A percentile compares a stretch with the other conserved stretches of the same genome.
phyloP scores from a whole-genome alignment of 2,329 filamentous ascomycete species.

The Beauveria australis region DNA sequence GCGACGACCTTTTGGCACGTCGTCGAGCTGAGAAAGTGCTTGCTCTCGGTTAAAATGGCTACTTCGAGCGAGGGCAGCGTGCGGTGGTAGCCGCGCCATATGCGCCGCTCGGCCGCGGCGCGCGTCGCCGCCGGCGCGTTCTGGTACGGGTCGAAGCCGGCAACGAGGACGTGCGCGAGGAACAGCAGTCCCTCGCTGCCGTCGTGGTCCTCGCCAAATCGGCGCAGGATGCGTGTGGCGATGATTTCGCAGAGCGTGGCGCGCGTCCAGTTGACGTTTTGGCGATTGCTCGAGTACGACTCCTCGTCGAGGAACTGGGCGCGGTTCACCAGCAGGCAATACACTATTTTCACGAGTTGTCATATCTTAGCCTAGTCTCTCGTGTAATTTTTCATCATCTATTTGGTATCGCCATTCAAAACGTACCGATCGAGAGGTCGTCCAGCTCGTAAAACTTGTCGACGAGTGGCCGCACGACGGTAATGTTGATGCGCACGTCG shows the following conservation, averaged over 20 bases:
- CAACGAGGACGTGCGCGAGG: slow-evolving; percentile 71
- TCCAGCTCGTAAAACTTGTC: slow-evolving; percentile 72
- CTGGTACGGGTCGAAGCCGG: slow-evolving; percentile 79
- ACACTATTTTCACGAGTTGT: slow-evolving; percentile 41
- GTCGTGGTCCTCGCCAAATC: slow-evolving; percentile 70
- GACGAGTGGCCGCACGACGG: slow-evolving; percentile 73
- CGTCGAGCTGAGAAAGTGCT: slow-evolving; percentile 66
- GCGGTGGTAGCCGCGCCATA: slow-evolving; percentile 41
- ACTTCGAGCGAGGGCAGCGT: slow-evolving; percentile 73
- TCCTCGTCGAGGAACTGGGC: slow-evolving; percentile 74
- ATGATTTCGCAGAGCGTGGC: slow-evolving; percentile 75
- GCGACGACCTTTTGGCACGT: slow-evolving; percentile 76
- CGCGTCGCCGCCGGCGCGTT: slow-evolving; percentile 64
- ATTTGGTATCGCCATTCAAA: background rate
- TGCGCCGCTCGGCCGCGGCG: slow-evolving; percentile 44
- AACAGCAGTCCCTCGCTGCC: slow-evolving; percentile 63
- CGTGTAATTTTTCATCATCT: background rate
- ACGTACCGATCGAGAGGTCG: slow-evolving; percentile 66
- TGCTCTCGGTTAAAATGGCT: slow-evolving; percentile 75
- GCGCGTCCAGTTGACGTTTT: slow-evolving; percentile 72
- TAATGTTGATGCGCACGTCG: slow-evolving; percentile 73
- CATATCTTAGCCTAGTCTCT: background rate
- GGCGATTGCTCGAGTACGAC: slow-evolving; percentile 63
- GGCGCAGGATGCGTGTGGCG: slow-evolving; percentile 67
- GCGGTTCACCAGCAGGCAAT: slow-evolving; percentile 75